These are phyloP conservation scores for Eimeria acervulina DNA, from an alignment of 169 alveolate species.

Conservation along the genomic window DNA sequence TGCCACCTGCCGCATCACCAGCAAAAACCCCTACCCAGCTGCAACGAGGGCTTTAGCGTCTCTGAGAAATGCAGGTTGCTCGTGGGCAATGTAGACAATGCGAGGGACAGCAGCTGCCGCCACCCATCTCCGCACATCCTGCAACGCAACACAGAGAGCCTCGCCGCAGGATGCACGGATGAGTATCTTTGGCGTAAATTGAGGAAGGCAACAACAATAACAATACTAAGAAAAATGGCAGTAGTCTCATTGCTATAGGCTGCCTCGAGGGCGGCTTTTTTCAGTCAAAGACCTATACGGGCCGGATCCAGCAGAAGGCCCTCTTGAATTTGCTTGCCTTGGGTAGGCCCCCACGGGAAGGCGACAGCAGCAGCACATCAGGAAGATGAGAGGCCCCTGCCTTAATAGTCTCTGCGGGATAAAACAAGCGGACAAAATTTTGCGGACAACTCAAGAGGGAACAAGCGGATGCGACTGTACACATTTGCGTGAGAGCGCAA, in stretches of 20 bases:
- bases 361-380: conserved; percentile 52
- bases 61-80: conserved; percentile 36
- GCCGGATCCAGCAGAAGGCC: background rate
- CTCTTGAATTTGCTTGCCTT: background rate
- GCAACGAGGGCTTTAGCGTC: conserved; percentile 49
- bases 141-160: conserved; percentile 6
- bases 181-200: background rate
- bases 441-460: background rate
- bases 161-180: background rate
- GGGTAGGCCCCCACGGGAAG: conserved; percentile 52
- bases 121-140: conserved; percentile 60
- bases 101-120: background rate
- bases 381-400: background rate
- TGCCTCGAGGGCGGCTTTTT: too few species aligned
- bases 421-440: background rate
- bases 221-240: background rate
- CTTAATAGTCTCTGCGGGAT: background rate
- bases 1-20: background rate
- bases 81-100: conserved; percentile 43
- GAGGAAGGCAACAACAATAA: background rate
- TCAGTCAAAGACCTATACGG: background rate
- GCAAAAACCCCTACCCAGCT: conserved; percentile 2
- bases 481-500: background rate
- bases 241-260: background rate
- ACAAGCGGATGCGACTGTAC: background rate